Percentiles rank a stretch among this genome's conserved stretches.
These are phyloP conservation scores for Teunomyces kruisii DNA, from an alignment of 805 yeast species.

Conservation along the genomic window DNA sequence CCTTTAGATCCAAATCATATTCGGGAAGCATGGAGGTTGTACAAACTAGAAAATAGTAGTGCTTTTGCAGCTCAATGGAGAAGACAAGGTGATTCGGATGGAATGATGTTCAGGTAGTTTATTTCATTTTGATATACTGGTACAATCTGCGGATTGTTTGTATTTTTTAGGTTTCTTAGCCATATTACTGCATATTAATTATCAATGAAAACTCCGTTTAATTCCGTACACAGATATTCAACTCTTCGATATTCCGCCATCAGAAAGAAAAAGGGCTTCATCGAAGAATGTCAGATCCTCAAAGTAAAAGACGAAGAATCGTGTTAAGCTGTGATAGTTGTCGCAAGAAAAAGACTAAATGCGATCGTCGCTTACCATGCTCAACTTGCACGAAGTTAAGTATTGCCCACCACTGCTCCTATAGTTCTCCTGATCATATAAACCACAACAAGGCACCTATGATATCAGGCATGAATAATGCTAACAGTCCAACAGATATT, in stretches of 20 bases:
- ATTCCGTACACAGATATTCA: neutral
- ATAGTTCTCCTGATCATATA: constrained; percentile 11
- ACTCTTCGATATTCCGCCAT: no score
- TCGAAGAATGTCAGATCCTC: constrained; percentile 9
- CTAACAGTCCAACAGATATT: neutral
- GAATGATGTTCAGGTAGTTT: constrained; percentile 61
- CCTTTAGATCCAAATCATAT: constrained; percentile 84
- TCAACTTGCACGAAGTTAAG: constrained; percentile 13
- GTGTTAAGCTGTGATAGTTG: constrained; percentile 49
- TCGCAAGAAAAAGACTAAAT: constrained; percentile 47
- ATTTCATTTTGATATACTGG: neutral
- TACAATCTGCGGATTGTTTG: no score
- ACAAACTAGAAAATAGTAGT: constrained; percentile 63
- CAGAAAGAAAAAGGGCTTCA: neutral
- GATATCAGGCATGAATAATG: neutral
- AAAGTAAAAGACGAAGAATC: constrained; percentile 37
- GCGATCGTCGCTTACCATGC: constrained; percentile 36
- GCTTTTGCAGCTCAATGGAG: constrained; percentile 68
- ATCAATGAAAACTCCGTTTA: neutral
- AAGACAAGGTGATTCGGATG: constrained; percentile 66
- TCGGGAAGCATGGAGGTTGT: constrained; percentile 84
- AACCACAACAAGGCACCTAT: constrained; percentile 5
- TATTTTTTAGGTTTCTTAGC: no score
- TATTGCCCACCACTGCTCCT: constrained; percentile 10
- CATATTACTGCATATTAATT: no score